phyloP scores from a whole-genome alignment of 495 filamentous ascomycete genomes.

The Paragyromitra xinjiangensis region DNA sequence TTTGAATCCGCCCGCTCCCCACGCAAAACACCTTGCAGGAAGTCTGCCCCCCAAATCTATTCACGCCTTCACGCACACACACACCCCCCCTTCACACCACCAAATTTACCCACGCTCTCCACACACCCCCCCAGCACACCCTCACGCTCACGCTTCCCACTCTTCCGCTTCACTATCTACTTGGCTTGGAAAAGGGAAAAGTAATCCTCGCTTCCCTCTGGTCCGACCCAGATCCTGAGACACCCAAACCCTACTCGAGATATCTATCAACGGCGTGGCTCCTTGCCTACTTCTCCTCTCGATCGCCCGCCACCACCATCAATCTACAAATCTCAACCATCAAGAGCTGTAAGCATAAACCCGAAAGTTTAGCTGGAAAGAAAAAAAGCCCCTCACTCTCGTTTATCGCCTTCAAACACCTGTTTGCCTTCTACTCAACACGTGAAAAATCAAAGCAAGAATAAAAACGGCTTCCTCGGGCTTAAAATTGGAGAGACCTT shows the following conservation, averaged over 20 bases:
- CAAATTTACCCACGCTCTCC: constrained; percentile 48
- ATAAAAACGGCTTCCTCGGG: constrained; percentile 52
- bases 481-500: constrained; percentile 54
- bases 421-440: constrained; percentile 38
- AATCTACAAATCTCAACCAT: constrained; percentile 53
- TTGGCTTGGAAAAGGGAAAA: constrained; percentile 46
- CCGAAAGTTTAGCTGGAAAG: constrained; percentile 51
- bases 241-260: constrained; percentile 50
- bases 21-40: constrained; percentile 54
- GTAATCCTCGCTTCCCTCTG: constrained; percentile 51
- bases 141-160: constrained; percentile 41
- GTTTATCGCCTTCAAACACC: constrained; percentile 49
- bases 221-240: constrained; percentile 51
- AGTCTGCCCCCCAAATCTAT: constrained; percentile 45
- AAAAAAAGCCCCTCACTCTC: constrained; percentile 48
- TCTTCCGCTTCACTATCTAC: constrained; percentile 34
- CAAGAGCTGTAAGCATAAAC: constrained; percentile 53
- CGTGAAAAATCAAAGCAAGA: constrained; percentile 50
- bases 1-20: constrained; percentile 55
- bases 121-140: constrained; percentile 33
- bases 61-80: background rate
- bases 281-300: constrained; percentile 55
- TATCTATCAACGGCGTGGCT: constrained; percentile 56
- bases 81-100: constrained; percentile 34
- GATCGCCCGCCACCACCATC: constrained; percentile 54